Percentiles rank a stretch among this genome's conserved stretches.
phyloP scores from a whole-genome alignment of 2,329 filamentous ascomycete genomes.

The Aspergillus niger region DNA sequence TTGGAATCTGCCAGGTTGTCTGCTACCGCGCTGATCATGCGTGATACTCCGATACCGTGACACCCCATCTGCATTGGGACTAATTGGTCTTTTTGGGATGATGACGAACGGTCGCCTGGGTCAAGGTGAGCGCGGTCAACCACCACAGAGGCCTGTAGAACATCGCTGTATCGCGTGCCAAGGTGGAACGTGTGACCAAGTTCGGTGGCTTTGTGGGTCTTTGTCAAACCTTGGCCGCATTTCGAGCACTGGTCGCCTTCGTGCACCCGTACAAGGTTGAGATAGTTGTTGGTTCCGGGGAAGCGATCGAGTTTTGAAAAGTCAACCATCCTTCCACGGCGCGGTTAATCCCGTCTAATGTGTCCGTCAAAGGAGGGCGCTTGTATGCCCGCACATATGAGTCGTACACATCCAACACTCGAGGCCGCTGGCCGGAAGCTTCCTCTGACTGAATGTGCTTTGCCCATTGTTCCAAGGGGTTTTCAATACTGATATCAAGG shows the following conservation, averaged over 20 bases:
- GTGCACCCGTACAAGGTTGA: constrained; percentile 67
- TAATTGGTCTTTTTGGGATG: constrained; percentile 24
- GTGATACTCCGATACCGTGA: constrained; percentile 90
- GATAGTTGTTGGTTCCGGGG: constrained; percentile 43
- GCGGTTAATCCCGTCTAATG: constrained; percentile 33
- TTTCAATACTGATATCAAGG: constrained; percentile 70
- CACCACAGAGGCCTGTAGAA: constrained; percentile 66
- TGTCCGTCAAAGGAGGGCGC: constrained; percentile 41
- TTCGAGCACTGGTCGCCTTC: constrained; percentile 72
- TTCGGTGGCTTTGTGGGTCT: constrained; percentile 75
- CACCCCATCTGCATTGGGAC: constrained; percentile 88
- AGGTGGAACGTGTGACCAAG: constrained; percentile 95
- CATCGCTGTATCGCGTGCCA: constrained; percentile 80
- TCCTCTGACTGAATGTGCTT: constrained; percentile 35
- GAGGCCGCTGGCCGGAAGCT: constrained; percentile 31
- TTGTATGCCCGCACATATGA: constrained; percentile 43
- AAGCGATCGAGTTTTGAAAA: constrained; percentile 41
- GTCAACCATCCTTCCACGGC: constrained; percentile 33
- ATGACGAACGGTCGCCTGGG: constrained; percentile 21
- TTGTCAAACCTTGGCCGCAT: constrained; percentile 66
- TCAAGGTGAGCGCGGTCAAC: constrained; percentile 37
- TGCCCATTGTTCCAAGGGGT: constrained; percentile 58
- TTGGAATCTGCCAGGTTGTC: constrained; percentile 69
- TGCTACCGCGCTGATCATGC: constrained; percentile 84
- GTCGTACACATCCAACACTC: constrained; percentile 45